phyloP scores from a whole-genome alignment of 495 filamentous ascomycete species.

The Annulohypoxylon maeteangense region DNA sequence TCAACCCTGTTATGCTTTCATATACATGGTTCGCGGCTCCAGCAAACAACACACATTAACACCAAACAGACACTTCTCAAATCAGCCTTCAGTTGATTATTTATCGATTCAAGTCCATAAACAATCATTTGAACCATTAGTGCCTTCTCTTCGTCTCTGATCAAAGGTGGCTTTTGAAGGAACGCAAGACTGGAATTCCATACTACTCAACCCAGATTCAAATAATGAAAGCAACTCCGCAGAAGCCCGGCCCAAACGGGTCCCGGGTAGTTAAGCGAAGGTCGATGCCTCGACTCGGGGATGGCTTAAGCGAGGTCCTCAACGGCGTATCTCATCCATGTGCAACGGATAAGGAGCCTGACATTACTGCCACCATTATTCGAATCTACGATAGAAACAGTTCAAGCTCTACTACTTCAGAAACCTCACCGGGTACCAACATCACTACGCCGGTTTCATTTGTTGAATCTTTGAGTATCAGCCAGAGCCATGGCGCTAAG shows the following conservation, averaged over 20 bases:
- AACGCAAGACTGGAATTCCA: not conserved
- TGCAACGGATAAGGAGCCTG: not conserved
- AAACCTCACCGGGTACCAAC: not conserved
- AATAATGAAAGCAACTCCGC: constrained; percentile 23
- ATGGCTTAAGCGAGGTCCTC: constrained; percentile 29
- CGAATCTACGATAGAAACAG: not conserved
- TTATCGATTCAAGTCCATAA: not conserved
- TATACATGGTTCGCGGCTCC: not conserved
- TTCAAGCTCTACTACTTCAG: constrained; percentile 3
- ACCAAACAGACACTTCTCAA: not conserved
- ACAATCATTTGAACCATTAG: not conserved
- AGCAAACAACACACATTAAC: not conserved
- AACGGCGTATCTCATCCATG: not conserved
- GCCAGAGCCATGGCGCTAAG: not conserved
- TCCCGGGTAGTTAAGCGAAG: constrained; percentile 27
- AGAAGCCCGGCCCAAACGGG: constrained; percentile 27
- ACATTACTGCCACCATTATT: not conserved
- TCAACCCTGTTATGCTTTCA: not conserved
- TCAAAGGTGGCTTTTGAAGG: not conserved
- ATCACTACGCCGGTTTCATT: constrained; percentile 5
- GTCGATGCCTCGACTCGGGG: constrained; percentile 37
- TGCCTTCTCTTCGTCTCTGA: not conserved
- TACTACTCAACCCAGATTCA: not conserved
- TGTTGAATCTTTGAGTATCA: not conserved
- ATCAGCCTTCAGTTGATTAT: not conserved